Evolutionary conservation across 2,329 filamentous ascomycete genomes (phyloP).

Genomic region (Ceratocystis papillata): DNA sequence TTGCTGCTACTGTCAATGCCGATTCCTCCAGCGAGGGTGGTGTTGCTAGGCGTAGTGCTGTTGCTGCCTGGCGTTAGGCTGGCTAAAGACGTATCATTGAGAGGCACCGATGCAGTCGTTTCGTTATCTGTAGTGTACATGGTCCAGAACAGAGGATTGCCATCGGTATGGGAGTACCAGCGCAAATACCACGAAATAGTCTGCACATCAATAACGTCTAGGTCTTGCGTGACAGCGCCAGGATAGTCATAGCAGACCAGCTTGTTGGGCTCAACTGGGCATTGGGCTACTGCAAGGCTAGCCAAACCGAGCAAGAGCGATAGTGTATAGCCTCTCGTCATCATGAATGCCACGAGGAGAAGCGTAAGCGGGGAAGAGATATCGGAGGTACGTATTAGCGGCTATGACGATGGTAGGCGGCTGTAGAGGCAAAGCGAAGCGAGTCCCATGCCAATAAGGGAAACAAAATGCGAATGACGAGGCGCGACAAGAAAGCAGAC

Average conservation of each 20-base stretch:
- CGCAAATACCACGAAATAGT: slow-evolving; percentile 24
- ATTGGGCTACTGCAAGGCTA: slow-evolving; percentile 12
- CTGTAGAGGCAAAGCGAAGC: neutral
- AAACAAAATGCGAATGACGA: neutral
- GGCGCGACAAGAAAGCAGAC: neutral
- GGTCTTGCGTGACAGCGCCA: slow-evolving; percentile 20
- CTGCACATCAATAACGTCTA: slow-evolving; percentile 21
- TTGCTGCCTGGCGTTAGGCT: neutral
- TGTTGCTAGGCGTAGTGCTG: neutral
- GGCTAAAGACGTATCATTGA: slow-evolving; percentile 17
- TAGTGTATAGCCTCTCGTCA: slow-evolving; percentile 5
- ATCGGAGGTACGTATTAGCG: neutral
- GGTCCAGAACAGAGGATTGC: slow-evolving; percentile 24
- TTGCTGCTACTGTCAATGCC: neutral
- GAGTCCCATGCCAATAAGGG: neutral
- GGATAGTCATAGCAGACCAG: slow-evolving; percentile 24
- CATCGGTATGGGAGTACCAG: slow-evolving; percentile 21
- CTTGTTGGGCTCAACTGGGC: slow-evolving; percentile 13
- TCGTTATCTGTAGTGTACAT: slow-evolving; percentile 22
- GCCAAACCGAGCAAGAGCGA: neutral
- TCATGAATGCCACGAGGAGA: neutral
- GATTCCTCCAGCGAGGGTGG: neutral
- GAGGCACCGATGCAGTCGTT: slow-evolving; percentile 17
- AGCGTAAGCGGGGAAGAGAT: neutral
- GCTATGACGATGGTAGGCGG: neutral